Conservation (phyloP, 2,329 filamentous ascomycete species). For the Fusarium sp. region DNA sequence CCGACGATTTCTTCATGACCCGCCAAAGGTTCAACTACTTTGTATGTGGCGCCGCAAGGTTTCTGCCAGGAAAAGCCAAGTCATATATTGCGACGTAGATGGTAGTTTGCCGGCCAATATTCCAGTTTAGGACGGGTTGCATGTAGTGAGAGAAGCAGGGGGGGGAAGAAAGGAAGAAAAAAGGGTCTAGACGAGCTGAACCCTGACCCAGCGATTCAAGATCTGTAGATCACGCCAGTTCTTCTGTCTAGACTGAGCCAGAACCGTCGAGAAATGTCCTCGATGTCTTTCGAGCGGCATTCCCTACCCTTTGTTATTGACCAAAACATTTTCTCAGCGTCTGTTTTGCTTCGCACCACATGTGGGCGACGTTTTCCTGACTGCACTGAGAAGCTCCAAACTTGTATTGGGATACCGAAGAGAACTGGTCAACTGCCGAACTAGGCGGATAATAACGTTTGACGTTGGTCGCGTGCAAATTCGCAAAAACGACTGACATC, state of each 20-base stretch:
- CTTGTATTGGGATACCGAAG: background rate
- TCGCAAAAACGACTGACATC: conserved; percentile 1
- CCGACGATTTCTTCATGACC: background rate
- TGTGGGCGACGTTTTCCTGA: background rate
- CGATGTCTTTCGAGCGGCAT: background rate
- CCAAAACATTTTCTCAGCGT: conserved; percentile 4
- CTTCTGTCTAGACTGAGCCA: conserved; percentile 3
- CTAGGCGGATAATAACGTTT: conserved; percentile 7
- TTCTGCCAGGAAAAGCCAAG: background rate
- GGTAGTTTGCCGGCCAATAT: background rate
- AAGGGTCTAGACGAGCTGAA: background rate
- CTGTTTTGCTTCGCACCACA: background rate
- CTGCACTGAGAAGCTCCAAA: background rate
- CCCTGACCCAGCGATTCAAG: conserved; percentile 15
- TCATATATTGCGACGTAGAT: background rate
- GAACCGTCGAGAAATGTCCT: conserved; percentile 8
- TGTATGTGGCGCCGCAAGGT: background rate
- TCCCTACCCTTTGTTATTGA: background rate
- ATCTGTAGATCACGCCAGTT: conserved; percentile 27
- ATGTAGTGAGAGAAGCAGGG: background rate
- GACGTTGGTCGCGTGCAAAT: conserved; percentile 21
- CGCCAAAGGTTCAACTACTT: background rate
- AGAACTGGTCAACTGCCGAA: conserved; percentile 5
- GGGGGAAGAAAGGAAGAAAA: background rate
- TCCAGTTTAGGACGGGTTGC: background rate